Conservation (phyloP, 1,139 yeast species). For the Sporopachydermia cereana region DNA sequence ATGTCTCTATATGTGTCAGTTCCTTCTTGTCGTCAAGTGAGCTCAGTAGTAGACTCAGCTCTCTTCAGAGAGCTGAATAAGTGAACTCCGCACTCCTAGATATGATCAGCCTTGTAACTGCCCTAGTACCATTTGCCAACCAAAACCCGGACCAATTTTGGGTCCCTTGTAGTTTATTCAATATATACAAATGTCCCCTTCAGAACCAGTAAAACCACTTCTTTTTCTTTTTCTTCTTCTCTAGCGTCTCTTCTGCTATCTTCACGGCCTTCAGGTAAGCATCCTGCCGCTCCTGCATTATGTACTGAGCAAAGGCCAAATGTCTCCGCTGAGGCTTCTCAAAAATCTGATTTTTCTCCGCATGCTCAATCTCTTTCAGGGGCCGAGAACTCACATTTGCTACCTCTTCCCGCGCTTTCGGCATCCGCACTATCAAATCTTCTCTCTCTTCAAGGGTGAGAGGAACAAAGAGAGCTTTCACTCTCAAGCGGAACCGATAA, state of each 20-base stretch:
- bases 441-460: constrained; percentile 48
- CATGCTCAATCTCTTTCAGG: constrained; percentile 19
- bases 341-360: constrained; percentile 21
- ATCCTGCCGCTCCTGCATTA: constrained; percentile 62
- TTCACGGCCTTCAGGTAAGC: constrained; percentile 46
- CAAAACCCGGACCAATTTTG: too few relatives aligned
- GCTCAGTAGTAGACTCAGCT: too few relatives aligned
- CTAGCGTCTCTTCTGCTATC: constrained; percentile 26
- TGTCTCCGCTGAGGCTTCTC: constrained; percentile 67
- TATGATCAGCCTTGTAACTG: too few relatives aligned
- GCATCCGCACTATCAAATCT: constrained; percentile 41
- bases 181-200: too few relatives aligned
- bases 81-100: too few relatives aligned
- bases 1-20: too few relatives aligned
- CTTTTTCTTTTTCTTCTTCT: constrained; percentile 15
- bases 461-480: constrained; percentile 38
- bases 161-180: too few relatives aligned
- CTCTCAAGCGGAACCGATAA: constrained; percentile 45
- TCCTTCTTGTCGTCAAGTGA: too few relatives aligned
- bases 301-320: constrained; percentile 61
- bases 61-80: too few relatives aligned
- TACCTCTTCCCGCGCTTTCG: constrained; percentile 19
- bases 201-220: constrained; percentile 29
- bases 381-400: constrained; percentile 21
- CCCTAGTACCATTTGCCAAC: too few relatives aligned